Evolutionary conservation across 2,329 filamentous ascomycete species (phyloP).

Genomic region (Ophiosphaerella korrae): DNA sequence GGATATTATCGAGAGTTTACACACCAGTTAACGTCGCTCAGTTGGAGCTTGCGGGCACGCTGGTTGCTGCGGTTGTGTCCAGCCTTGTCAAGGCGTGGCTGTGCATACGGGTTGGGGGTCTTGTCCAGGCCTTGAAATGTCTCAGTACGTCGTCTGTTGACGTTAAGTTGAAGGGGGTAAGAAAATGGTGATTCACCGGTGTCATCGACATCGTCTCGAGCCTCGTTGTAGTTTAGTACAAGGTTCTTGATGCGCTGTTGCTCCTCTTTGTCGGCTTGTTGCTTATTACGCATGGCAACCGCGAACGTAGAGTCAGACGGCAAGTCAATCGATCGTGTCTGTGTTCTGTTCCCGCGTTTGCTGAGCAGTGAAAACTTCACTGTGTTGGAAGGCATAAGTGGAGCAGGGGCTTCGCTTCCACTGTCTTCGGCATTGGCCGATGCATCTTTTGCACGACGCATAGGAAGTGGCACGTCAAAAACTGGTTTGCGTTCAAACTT

Average conservation of each 20-base stretch:
- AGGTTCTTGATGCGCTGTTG: constrained; percentile 98
- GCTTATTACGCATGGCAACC: constrained; percentile 92
- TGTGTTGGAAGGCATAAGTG: constrained; percentile 56
- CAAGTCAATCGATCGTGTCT: constrained; percentile 90
- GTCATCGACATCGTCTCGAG: constrained; percentile 75
- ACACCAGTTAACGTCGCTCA: constrained; percentile 97
- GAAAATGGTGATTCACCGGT: constrained; percentile 67
- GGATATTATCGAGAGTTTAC: constrained; percentile 33
- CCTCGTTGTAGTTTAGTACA: constrained; percentile 87
- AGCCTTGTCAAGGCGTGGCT: constrained; percentile 60
- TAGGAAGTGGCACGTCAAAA: constrained; percentile 96
- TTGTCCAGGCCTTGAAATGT: constrained; percentile 47
- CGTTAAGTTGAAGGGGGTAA: constrained; percentile 52
- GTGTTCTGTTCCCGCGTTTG: constrained; percentile 93
- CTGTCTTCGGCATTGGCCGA: constrained; percentile 48
- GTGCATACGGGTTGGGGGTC: constrained; percentile 50
- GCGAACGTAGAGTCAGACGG: constrained; percentile 93
- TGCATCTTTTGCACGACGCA: constrained; percentile 72
- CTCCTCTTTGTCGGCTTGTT: constrained; percentile 92
- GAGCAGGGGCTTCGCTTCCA: constrained; percentile 47
- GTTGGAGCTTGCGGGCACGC: constrained; percentile 85
- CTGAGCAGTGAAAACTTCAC: constrained; percentile 98
- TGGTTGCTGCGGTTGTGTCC: constrained; percentile 73
- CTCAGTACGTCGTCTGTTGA: constrained; percentile 55
- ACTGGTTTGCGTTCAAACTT: constrained; percentile 94